These are phyloP conservation scores for Pichia sp. DNA, from an alignment of 1,139 yeast species.

Conservation along the genomic window DNA sequence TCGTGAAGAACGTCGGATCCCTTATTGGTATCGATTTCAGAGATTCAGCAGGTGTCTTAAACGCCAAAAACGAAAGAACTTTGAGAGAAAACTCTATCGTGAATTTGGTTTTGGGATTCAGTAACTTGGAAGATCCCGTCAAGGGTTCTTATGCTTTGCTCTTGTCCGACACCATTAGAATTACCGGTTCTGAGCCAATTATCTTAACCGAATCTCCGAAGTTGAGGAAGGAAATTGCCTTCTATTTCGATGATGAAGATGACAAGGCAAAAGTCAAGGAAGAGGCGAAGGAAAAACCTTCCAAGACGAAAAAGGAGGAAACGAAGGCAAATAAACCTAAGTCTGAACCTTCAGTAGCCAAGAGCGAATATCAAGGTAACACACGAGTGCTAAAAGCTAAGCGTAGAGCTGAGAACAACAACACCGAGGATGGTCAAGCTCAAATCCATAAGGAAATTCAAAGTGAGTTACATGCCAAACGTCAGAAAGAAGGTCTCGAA, in stretches of 20 bases:
- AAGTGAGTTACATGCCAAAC: conserved; percentile 69
- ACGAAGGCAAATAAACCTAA: conserved; percentile 6
- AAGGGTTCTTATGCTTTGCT: conserved; percentile 59
- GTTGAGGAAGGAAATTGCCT: conserved; percentile 67
- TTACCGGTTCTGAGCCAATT: conserved; percentile 55
- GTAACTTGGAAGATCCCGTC: conserved; percentile 47
- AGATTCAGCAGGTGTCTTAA: conserved; percentile 69
- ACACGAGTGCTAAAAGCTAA: conserved; percentile 70
- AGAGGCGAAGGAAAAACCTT: conserved; percentile 5
- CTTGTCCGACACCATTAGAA: conserved; percentile 76
- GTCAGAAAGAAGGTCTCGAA: conserved; percentile 79
- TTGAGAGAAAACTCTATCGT: conserved; percentile 70
- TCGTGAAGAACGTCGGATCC: conserved; percentile 84
- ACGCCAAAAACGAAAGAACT: conserved; percentile 63
- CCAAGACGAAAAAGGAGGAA: conserved; percentile 5
- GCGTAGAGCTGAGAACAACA: conserved; percentile 68
- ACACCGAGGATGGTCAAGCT: conserved; percentile 75
- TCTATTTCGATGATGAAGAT: conserved; percentile 69
- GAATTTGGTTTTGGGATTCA: conserved; percentile 73
- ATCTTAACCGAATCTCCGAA: conserved; percentile 73
- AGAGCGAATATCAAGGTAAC: conserved; percentile 30
- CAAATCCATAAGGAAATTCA: conserved; percentile 81
- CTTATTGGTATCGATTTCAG: conserved; percentile 86
- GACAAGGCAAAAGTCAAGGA: conserved; percentile 4
- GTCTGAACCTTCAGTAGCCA: conserved; percentile 17